These are phyloP conservation scores for Boletus eberwhitei DNA, from an alignment of 768 basidiomycete species.

Conservation along the genomic window DNA sequence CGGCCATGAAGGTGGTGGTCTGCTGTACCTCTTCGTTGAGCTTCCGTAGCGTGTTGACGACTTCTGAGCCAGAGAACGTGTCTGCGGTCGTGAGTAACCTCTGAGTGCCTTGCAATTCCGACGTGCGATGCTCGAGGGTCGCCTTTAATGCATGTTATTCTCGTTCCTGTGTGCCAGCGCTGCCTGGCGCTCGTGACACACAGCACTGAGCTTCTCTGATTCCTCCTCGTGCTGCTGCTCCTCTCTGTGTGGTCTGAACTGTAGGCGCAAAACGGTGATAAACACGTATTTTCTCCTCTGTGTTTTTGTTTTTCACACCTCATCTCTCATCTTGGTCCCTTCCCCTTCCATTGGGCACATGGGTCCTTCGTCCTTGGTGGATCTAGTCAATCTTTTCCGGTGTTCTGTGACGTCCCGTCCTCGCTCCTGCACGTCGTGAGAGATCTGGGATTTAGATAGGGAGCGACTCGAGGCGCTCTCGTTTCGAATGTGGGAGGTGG, in stretches of 20 bases:
- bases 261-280: no score
- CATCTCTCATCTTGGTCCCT: neutral
- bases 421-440: neutral
- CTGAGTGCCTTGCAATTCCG: slow-evolving; percentile 36
- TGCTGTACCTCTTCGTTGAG: slow-evolving; percentile 38
- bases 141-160: slow-evolving; percentile 13
- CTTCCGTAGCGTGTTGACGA: slow-evolving; percentile 38
- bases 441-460: neutral
- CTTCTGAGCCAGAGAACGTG: slow-evolving; percentile 41
- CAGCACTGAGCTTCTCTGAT: no score
- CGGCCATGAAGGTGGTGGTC: slow-evolving; percentile 41
- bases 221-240: no score
- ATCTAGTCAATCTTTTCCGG: neutral
- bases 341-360: neutral
- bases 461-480: neutral
- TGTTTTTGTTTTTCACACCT: no score
- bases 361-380: neutral
- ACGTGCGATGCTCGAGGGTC: slow-evolving; percentile 38
- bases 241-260: no score
- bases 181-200: no score
- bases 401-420: neutral
- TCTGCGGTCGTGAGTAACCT: slow-evolving; percentile 36
- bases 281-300: no score
- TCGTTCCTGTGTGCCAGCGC: no score
- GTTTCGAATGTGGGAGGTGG: neutral